Percentiles rank a stretch among this genome's conserved stretches.
These are phyloP conservation scores for Pseudofabraea citricarpa DNA, from an alignment of 2,329 filamentous ascomycete species.

Conservation along the genomic window DNA sequence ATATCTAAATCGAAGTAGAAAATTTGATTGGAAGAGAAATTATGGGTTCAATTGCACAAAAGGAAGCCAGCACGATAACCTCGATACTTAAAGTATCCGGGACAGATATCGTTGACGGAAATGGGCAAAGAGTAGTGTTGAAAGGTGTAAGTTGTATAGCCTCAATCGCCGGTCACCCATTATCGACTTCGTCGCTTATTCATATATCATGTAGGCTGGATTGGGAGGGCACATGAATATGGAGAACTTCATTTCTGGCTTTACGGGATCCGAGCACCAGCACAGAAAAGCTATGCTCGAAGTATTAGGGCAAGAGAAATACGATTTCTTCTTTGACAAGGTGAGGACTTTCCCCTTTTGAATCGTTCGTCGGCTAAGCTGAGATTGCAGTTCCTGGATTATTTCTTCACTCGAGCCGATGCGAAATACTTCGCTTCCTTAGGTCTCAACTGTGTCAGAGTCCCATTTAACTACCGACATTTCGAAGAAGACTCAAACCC, in stretches of 20 bases:
- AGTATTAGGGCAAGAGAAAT: conserved; percentile 50
- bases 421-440: conserved; percentile 52
- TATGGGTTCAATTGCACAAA: not conserved
- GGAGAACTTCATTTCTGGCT: conserved; percentile 63
- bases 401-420: conserved; percentile 56
- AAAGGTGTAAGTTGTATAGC: not conserved
- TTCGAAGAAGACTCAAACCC: conserved; percentile 50
- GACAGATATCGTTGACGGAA: not conserved
- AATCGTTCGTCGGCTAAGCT: not conserved
- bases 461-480: conserved; percentile 58
- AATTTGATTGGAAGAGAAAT: not conserved
- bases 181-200: too few species aligned
- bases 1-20: not conserved
- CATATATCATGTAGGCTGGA: conserved; percentile 29
- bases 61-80: not conserved
- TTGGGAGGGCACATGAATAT: conserved; percentile 33
- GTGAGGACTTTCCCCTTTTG: conserved; percentile 34
- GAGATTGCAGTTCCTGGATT: conserved; percentile 23
- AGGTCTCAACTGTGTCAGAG: conserved; percentile 52
- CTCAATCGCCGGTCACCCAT: too few species aligned
- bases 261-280: conserved; percentile 51
- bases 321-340: conserved; percentile 55
- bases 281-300: conserved; percentile 48
- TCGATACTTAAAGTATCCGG: not conserved
- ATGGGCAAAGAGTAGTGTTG: not conserved